These are phyloP conservation scores for Plenodomus biglobosus DNA, from an alignment of 2,329 filamentous ascomycete genomes.

Conservation along the genomic window DNA sequence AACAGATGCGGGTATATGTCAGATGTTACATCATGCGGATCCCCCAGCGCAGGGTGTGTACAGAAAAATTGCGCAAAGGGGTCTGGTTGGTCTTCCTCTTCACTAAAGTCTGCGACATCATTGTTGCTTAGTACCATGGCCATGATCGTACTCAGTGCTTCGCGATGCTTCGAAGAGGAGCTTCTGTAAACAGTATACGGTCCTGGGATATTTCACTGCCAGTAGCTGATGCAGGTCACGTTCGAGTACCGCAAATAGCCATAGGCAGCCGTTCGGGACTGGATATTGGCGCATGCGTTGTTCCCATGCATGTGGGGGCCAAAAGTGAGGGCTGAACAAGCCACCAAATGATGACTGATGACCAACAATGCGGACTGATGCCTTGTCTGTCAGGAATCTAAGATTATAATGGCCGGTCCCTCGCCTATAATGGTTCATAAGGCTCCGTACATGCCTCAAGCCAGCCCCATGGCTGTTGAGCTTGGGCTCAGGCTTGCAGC, in stretches of 20 bases:
- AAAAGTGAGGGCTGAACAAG: too few relatives aligned
- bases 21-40: slow-evolving; percentile 1
- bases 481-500: background rate
- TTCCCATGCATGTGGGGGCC: too few relatives aligned
- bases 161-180: too few relatives aligned
- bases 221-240: too few relatives aligned
- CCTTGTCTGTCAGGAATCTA: too few relatives aligned
- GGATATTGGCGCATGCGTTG: too few relatives aligned
- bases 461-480: background rate
- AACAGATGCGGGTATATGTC: slow-evolving; percentile 18
- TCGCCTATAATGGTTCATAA: too few relatives aligned
- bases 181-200: background rate
- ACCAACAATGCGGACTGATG: background rate
- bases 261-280: too few relatives aligned
- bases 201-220: background rate
- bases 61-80: background rate
- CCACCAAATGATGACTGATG: background rate
- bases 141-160: too few relatives aligned
- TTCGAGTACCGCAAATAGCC: too few relatives aligned
- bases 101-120: background rate
- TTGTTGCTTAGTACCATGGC: background rate
- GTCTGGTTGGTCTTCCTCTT: background rate
- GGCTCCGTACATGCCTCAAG: too few relatives aligned
- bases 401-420: too few relatives aligned
- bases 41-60: slow-evolving; percentile 2